A percentile compares a stretch with the other conserved stretches of the same genome.
Evolutionary conservation across 495 filamentous ascomycete species (phyloP).

Genomic region (Hapsidospora chrysogenum): DNA sequence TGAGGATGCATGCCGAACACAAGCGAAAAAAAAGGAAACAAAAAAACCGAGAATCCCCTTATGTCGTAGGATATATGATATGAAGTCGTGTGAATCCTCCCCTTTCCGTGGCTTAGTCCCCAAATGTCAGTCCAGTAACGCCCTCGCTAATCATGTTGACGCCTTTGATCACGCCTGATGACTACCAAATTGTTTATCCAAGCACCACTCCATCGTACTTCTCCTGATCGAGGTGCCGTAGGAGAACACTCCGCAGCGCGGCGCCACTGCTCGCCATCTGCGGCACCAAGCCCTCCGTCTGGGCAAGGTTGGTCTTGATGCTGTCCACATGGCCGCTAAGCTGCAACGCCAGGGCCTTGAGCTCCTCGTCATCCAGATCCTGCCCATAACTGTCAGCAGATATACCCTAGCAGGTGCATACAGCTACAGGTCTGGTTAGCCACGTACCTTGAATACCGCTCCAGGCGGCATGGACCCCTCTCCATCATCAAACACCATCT

Average conservation of each 20-base stretch:
- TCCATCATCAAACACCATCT: conserved; percentile 6
- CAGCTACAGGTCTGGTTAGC: neutral
- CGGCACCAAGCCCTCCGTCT: conserved; percentile 27
- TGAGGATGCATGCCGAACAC: too few species aligned
- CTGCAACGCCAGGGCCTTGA: conserved; percentile 21
- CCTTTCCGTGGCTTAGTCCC: too few species aligned
- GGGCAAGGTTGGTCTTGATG: conserved; percentile 42
- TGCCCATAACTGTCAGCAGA: too few species aligned
- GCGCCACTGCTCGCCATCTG: conserved; percentile 26
- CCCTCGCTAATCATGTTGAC: too few species aligned
- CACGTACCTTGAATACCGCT: conserved; percentile 15
- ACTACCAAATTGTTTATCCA: conserved; percentile 13
- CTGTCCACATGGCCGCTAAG: conserved; percentile 30
- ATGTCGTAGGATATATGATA: too few species aligned
- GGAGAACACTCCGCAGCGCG: conserved; percentile 19
- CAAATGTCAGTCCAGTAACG: too few species aligned
- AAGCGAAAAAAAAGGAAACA: too few species aligned
- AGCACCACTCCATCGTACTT: conserved; percentile 24
- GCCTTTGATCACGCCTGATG: too few species aligned
- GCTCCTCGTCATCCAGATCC: conserved; percentile 15
- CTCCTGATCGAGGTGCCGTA: conserved; percentile 25
- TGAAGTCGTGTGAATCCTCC: too few species aligned
- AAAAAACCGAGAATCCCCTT: too few species aligned
- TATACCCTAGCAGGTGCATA: too few species aligned
- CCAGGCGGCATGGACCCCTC: conserved; percentile 5